Evolutionary conservation across 2,329 filamentous ascomycete genomes (phyloP), one percentile per base, ranked within the genome.

Genomic region (Aureobasidium sp.): DNA sequence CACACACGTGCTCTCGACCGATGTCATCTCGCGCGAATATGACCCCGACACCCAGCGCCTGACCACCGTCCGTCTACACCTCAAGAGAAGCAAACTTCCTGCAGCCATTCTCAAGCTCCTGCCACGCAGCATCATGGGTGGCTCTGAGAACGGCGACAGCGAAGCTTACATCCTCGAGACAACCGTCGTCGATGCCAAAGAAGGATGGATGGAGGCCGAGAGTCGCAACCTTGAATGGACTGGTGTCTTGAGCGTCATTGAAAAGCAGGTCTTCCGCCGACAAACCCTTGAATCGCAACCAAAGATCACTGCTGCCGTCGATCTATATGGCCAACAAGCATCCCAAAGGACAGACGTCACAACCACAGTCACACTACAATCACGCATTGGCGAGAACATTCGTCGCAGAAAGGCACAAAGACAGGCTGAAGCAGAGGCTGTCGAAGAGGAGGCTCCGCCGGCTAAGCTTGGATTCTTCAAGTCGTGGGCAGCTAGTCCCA

Each of bases 151-250:
- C 39, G 81, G 78, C 45, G 80, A 83, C 63, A 89, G 88, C 73
- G 87, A 90, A 50, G 86, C 84, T 61, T 94, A 90, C 72, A 89
- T 94, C 61, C 83, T 94, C 42, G 90, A 94, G 76, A 89, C 84
- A 34, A 90, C 86, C 67, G 82, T 90, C 9, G 86, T 94, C 30
- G 89, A 93, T 72, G 85, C 91, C 64, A 85, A 84, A 63, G 84
- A 91, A 70, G 89, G 89, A 49, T 90, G 87, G 85, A 92, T 94
- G 88, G 82, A 84, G 71, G 90, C 88, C 0, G 89, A 93, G 76
- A 90, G 86, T 68, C 82, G 85, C 65, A 94, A 94, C 69, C 79
- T 94, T 58, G 90, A 93, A 74, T 93, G 88, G 75, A 90, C 89
- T 5, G 88, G 89, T 63, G 87, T 94, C n/a, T 76, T 94, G 42